Percentiles rank a stretch among this genome's conserved stretches.
These are phyloP conservation scores for Tolypocladium tundrense DNA, from an alignment of 2,329 filamentous ascomycete genomes.

Conservation along the genomic window DNA sequence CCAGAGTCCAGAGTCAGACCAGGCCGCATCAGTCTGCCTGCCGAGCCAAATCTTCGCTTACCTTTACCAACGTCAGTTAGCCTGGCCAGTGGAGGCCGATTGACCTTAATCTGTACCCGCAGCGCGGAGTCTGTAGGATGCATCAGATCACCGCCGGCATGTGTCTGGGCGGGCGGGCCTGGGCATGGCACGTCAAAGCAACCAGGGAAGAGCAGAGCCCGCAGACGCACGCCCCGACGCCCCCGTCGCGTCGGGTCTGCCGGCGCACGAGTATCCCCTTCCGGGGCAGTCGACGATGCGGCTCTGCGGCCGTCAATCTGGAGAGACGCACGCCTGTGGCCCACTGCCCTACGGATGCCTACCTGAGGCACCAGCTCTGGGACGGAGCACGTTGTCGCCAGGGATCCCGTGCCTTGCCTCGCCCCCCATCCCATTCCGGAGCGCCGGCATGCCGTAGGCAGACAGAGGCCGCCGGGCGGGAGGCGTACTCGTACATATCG, in stretches of 20 bases:
- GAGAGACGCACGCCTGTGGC: neutral
- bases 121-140: neutral
- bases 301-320: neutral
- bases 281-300: neutral
- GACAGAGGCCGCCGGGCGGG: neutral
- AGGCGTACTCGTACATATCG: too few species aligned
- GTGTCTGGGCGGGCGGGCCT: neutral
- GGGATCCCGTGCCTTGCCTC: neutral
- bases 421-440: neutral
- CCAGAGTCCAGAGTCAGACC: neutral
- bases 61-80: conserved; percentile 6
- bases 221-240: neutral
- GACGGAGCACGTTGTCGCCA: neutral
- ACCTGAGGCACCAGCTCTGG: neutral
- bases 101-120: neutral
- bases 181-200: neutral
- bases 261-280: neutral
- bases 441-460: neutral
- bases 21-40: neutral
- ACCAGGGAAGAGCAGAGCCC: too few species aligned
- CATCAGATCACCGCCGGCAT: neutral
- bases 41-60: conserved; percentile 4
- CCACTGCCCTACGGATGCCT: neutral
- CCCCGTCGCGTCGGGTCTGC: neutral
- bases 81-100: neutral